A percentile compares a stretch with the other conserved stretches of the same genome.
Conservation (phyloP, 441 rosid species). For the Mallotus repandus region DNA sequence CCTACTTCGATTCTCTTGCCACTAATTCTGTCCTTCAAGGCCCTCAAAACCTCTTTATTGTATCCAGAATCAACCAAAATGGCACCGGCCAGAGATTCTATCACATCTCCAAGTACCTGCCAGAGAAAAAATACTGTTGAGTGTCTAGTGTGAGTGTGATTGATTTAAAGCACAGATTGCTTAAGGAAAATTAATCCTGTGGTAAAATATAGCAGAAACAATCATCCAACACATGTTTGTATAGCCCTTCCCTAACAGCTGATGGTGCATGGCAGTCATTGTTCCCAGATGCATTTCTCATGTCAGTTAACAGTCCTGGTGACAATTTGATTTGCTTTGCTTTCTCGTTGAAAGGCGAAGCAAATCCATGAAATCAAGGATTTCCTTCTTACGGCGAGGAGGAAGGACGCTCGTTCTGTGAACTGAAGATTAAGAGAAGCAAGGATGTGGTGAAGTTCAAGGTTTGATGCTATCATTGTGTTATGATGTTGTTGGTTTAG, state of each 20-base stretch:
- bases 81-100: constrained; percentile 90
- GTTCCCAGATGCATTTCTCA: too few species aligned
- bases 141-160: too few species aligned
- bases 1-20: too few species aligned
- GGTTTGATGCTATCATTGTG: constrained; percentile 56
- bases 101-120: constrained; percentile 91
- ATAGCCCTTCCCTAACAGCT: too few species aligned
- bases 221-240: too few species aligned
- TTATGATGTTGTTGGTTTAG: neutral
- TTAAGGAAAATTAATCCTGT: too few species aligned
- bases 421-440: constrained; percentile 81
- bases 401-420: constrained; percentile 74
- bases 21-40: constrained; percentile 32
- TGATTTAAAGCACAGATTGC: too few species aligned
- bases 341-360: constrained; percentile 50
- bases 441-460: constrained; percentile 70
- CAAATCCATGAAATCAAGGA: constrained; percentile 88
- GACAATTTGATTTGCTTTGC: neutral
- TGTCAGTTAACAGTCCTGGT: too few species aligned
- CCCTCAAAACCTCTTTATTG: constrained; percentile 56
- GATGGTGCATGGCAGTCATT: too few species aligned
- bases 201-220: too few species aligned
- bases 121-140: neutral
- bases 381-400: constrained; percentile 79
- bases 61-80: constrained; percentile 77